Evolutionary conservation across 2,329 filamentous ascomycete genomes (phyloP).

Genomic region (Trichocomaceae sp.): DNA sequence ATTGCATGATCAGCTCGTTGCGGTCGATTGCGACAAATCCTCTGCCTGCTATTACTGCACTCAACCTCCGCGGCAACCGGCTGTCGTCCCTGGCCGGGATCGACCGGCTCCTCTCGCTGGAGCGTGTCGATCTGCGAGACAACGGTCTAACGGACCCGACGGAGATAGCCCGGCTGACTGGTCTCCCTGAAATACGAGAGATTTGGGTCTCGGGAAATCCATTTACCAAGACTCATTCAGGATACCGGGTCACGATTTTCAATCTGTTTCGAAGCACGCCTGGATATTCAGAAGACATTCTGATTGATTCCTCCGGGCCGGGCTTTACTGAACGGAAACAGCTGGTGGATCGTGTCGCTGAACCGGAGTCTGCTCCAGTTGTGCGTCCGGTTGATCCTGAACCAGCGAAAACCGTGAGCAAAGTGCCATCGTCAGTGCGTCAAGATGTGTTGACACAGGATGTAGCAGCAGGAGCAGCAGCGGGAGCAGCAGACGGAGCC

Average conservation of each 20-base stretch:
- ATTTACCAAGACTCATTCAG: slow-evolving; percentile 77
- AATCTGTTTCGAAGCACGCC: slow-evolving; percentile 88
- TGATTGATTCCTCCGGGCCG: slow-evolving; percentile 78
- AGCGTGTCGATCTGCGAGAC: slow-evolving; percentile 84
- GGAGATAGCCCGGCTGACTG: slow-evolving; percentile 81
- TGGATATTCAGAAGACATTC: slow-evolving; percentile 82
- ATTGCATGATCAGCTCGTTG: slow-evolving; percentile 95
- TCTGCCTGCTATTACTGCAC: slow-evolving; percentile 82
- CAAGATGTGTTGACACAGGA: slow-evolving; percentile 16
- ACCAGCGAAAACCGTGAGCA: slow-evolving; percentile 57
- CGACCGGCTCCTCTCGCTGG: slow-evolving; percentile 79
- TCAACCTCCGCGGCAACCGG: slow-evolving; percentile 86
- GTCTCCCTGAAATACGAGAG: slow-evolving; percentile 84
- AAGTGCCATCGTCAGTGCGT: slow-evolving; percentile 25
- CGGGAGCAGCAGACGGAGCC: slow-evolving; percentile 11
- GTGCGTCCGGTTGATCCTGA: slow-evolving; percentile 63
- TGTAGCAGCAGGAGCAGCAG: neutral
- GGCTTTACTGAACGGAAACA: slow-evolving; percentile 80
- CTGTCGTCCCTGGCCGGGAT: slow-evolving; percentile 81
- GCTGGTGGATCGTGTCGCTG: slow-evolving; percentile 71
- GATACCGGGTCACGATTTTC: slow-evolving; percentile 86
- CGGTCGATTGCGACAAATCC: slow-evolving; percentile 77
- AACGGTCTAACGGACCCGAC: slow-evolving; percentile 86
- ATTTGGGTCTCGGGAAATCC: slow-evolving; percentile 91
- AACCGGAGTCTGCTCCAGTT: slow-evolving; percentile 69